phyloP scores from a whole-genome alignment of 495 filamentous ascomycete species.

The Aspergillus coremiiformis region DNA sequence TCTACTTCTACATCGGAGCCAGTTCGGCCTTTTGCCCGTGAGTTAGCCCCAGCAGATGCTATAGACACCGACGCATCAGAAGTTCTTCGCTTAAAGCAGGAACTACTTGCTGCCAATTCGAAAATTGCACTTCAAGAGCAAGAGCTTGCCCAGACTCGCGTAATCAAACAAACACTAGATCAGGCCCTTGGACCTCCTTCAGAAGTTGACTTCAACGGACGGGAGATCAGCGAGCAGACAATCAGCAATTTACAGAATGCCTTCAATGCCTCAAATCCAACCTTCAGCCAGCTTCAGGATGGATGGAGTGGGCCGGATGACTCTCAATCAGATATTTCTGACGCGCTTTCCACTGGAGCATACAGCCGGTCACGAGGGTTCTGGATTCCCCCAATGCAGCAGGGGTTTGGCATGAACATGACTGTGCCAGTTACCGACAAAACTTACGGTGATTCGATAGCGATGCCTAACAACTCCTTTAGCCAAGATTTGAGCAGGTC shows the following conservation, averaged over 20 bases:
- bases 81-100: slow-evolving; percentile 53
- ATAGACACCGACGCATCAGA: slow-evolving; percentile 36
- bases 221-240: slow-evolving; percentile 47
- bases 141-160: slow-evolving; percentile 72
- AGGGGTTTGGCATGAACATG: slow-evolving; percentile 18
- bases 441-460: slow-evolving; percentile 20
- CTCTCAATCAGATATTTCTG: slow-evolving; percentile 54
- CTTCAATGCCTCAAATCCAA: slow-evolving; percentile 46
- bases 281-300: slow-evolving; percentile 47
- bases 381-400: slow-evolving; percentile 45
- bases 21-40: slow-evolving; percentile 28
- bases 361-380: slow-evolving; percentile 56
- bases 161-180: slow-evolving; percentile 67
- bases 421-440: slow-evolving; percentile 26
- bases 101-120: slow-evolving; percentile 71
- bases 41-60: slow-evolving; percentile 9
- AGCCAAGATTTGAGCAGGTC: slow-evolving; percentile 26
- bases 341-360: slow-evolving; percentile 50
- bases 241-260: slow-evolving; percentile 46
- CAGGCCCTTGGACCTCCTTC: slow-evolving; percentile 60
- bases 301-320: slow-evolving; percentile 63
- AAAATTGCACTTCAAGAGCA: slow-evolving; percentile 77
- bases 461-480: slow-evolving; percentile 17
- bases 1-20: slow-evolving; percentile 51
- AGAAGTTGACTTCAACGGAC: slow-evolving; percentile 44